Evolutionary conservation across 192 early-diverging fungal species (phyloP).

Genomic region (Cetraspora pellucida): DNA sequence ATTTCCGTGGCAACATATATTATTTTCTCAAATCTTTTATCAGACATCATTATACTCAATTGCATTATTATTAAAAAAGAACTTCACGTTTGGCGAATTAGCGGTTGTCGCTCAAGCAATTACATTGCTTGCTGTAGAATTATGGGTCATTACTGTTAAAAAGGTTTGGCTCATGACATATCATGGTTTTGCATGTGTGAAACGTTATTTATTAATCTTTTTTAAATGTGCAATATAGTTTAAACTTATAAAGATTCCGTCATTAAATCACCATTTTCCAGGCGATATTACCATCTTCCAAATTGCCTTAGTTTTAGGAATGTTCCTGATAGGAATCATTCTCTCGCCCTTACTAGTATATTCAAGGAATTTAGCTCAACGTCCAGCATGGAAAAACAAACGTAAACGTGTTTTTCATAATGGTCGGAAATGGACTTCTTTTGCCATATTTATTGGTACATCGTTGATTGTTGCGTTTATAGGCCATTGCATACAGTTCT

Average conservation of each 20-base stretch:
- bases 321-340: constrained; percentile 65
- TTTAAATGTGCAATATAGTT: constrained; percentile 32
- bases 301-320: constrained; percentile 67
- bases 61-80: constrained; percentile 46
- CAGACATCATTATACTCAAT: constrained; percentile 42
- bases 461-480: constrained; percentile 52
- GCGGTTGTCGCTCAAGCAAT: constrained; percentile 61
- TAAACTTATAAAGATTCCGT: constrained; percentile 37
- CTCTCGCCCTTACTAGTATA: constrained; percentile 56
- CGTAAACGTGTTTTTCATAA: constrained; percentile 35
- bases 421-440: constrained; percentile 49
- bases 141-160: constrained; percentile 42
- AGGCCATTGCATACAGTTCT: constrained; percentile 52
- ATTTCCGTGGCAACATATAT: constrained; percentile 26
- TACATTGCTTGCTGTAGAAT: constrained; percentile 54
- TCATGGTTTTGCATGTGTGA: neutral
- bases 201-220: neutral
- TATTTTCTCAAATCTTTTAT: constrained; percentile 42
- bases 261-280: neutral
- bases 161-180: constrained; percentile 38
- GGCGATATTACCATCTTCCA: constrained; percentile 48
- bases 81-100: constrained; percentile 72
- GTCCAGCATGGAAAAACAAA: constrained; percentile 44
- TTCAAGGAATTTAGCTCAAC: constrained; percentile 52
- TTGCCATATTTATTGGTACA: constrained; percentile 45